Evolutionary conservation across 2,329 filamentous ascomycete genomes (phyloP).

Genomic region (Trichoderma sp.): DNA sequence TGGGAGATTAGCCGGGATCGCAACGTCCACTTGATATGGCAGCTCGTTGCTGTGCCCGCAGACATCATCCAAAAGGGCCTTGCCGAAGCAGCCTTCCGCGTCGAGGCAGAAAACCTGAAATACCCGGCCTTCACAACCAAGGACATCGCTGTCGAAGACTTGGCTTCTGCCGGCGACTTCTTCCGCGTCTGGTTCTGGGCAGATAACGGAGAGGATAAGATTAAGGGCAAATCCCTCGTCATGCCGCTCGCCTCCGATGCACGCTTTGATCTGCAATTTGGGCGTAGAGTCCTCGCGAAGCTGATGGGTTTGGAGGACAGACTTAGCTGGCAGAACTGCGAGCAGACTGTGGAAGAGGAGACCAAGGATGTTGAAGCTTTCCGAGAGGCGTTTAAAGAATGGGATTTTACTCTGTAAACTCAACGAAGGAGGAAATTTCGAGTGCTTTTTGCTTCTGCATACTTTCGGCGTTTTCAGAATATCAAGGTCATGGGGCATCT

Average conservation of each 20-base stretch:
- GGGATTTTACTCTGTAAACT: constrained; percentile 70
- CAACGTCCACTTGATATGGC: constrained; percentile 92
- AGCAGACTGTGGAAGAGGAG: constrained; percentile 77
- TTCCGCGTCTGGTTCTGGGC: constrained; percentile 83
- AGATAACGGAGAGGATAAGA: constrained; percentile 53
- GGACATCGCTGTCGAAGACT: constrained; percentile 53
- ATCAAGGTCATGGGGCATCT: background rate
- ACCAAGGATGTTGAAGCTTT: constrained; percentile 75
- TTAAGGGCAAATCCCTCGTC: constrained; percentile 66
- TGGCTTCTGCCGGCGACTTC: constrained; percentile 61
- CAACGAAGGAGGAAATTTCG: constrained; percentile 6
- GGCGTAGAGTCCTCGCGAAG: constrained; percentile 83
- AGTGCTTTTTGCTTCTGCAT: background rate
- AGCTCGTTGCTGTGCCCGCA: constrained; percentile 76
- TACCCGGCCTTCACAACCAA: constrained; percentile 54
- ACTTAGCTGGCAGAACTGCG: constrained; percentile 82
- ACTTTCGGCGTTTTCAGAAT: constrained; percentile 2
- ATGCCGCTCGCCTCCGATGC: constrained; percentile 71
- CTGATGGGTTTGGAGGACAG: constrained; percentile 77
- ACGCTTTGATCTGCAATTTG: constrained; percentile 89
- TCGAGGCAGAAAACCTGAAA: constrained; percentile 76
- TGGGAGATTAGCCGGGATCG: constrained; percentile 86
- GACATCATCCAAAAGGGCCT: constrained; percentile 70
- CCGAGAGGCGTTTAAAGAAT: constrained; percentile 77
- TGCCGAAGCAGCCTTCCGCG: constrained; percentile 85